Percentiles rank a stretch among this genome's conserved stretches.
Conservation (phyloP, 2,329 filamentous ascomycete genomes). For the Dichotomopilus funicola region DNA sequence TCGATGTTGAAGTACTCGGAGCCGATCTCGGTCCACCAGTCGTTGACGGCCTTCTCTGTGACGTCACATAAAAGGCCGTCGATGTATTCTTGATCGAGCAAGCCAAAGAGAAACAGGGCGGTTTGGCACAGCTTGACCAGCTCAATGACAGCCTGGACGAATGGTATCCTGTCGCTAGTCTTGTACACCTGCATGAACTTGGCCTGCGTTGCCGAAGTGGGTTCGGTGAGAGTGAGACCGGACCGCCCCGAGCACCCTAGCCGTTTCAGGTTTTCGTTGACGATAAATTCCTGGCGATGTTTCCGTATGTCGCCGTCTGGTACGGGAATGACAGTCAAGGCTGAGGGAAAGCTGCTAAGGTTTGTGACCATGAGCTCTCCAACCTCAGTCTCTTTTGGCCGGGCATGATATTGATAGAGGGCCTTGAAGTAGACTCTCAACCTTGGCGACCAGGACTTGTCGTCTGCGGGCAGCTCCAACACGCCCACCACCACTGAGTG, state of each 20-base stretch:
- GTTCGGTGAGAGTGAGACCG: conserved; percentile 71
- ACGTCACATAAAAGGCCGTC: conserved; percentile 91
- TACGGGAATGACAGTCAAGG: conserved; percentile 83
- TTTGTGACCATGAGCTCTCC: conserved; percentile 93
- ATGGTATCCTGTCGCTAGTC: conserved; percentile 72
- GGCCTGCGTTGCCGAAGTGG: conserved; percentile 73
- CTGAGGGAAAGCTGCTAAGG: conserved; percentile 83
- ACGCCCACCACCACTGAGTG: conserved; percentile 76
- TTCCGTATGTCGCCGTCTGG: conserved; percentile 78
- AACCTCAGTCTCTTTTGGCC: conserved; percentile 71
- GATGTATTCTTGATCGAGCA: conserved; percentile 79
- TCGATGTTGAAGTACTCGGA: conserved; percentile 88
- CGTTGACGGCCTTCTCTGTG: conserved; percentile 80
- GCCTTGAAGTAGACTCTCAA: conserved; percentile 81
- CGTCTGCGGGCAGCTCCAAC: conserved; percentile 73
- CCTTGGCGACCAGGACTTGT: conserved; percentile 70
- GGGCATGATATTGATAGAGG: conserved; percentile 76
- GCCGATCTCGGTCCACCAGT: conserved; percentile 96
- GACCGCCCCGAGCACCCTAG: conserved; percentile 86
- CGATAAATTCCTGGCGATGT: conserved; percentile 77
- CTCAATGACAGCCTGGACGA: conserved; percentile 75
- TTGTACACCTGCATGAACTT: conserved; percentile 91
- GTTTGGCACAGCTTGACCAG: conserved; percentile 88
- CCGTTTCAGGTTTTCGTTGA: conserved; percentile 91
- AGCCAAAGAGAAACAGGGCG: conserved; percentile 79